Conservation (phyloP, 1,284 basidiomycete species). For the Ceratobasidium sp. region DNA sequence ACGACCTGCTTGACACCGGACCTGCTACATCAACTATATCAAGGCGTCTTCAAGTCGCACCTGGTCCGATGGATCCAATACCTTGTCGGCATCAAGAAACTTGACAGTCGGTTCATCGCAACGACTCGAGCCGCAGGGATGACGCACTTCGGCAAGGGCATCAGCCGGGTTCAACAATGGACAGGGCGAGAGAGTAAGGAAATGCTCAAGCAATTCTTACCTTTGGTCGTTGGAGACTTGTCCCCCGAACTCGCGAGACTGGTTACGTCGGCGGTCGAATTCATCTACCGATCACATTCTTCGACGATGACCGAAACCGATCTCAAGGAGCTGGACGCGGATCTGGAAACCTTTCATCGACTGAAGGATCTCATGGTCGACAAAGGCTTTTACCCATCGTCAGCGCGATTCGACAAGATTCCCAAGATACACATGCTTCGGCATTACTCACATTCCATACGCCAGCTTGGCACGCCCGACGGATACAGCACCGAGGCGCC, state of each 20-base stretch:
- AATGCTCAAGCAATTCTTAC: constrained; percentile 14
- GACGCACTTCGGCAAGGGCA: constrained; percentile 29
- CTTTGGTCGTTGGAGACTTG: not conserved
- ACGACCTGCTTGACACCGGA: constrained; percentile 46
- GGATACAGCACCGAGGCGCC: constrained; percentile 40
- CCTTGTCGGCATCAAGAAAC: not conserved
- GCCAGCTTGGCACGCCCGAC: constrained; percentile 35
- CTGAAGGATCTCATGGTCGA: not conserved
- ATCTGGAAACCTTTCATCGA: not conserved
- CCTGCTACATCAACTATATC: constrained; percentile 49
- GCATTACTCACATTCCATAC: constrained; percentile 35
- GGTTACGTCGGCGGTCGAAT: not conserved
- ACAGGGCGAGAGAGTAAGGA: constrained; percentile 45
- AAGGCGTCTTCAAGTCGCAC: constrained; percentile 48
- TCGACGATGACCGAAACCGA: constrained; percentile 10
- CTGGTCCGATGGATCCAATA: constrained; percentile 41
- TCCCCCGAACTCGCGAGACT: not conserved
- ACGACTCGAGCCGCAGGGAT: constrained; percentile 8
- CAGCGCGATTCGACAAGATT: constrained; percentile 7
- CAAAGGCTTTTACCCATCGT: not conserved
- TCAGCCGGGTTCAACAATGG: constrained; percentile 46
- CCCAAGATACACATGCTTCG: constrained; percentile 29
- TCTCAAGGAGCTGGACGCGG: not conserved
- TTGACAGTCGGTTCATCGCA: constrained; percentile 29
- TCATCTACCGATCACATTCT: not conserved